Percentiles rank a stretch among this genome's conserved stretches.
Evolutionary conservation across 192 early-diverging fungal species (phyloP).

Genomic region (Backusella parvicylindrica): DNA sequence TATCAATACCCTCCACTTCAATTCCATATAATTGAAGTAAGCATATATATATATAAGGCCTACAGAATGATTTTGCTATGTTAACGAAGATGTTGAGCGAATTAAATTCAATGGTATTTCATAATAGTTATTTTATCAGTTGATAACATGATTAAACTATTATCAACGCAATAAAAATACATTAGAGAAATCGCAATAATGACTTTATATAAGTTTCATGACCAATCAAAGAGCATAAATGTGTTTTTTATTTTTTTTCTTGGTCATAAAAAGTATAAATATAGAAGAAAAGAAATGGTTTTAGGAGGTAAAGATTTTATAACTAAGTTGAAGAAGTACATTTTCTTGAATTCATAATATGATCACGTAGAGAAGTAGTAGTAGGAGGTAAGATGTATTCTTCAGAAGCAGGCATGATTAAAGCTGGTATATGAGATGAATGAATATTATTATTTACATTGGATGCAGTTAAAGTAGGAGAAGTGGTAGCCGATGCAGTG

Average conservation of each 20-base stretch:
- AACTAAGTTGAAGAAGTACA: background rate
- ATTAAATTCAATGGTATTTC: no score
- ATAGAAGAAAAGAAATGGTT: no score
- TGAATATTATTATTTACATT: constrained; percentile 3
- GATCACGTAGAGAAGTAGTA: background rate
- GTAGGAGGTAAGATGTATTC: background rate
- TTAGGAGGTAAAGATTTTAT: no score
- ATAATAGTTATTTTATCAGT: no score
- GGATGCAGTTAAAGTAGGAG: constrained; percentile 9
- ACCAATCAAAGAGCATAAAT: background rate
- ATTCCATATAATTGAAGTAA: no score
- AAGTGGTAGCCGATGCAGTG: background rate
- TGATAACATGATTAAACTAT: background rate
- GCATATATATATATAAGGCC: no score
- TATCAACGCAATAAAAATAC: background rate
- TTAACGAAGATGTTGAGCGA: no score
- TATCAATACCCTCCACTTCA: no score
- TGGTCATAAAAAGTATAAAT: background rate
- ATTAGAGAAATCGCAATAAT: background rate
- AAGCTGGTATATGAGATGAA: constrained; percentile 5
- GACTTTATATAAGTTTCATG: background rate
- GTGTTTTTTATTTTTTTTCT: background rate
- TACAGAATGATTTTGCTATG: no score
- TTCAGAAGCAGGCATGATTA: constrained; percentile 17
- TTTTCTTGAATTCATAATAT: background rate